Percentiles rank a stretch among this genome's conserved stretches.
These are phyloP conservation scores for Clarireedia homoeocarpa DNA, from an alignment of 2,329 filamentous ascomycete genomes.

Conservation along the genomic window DNA sequence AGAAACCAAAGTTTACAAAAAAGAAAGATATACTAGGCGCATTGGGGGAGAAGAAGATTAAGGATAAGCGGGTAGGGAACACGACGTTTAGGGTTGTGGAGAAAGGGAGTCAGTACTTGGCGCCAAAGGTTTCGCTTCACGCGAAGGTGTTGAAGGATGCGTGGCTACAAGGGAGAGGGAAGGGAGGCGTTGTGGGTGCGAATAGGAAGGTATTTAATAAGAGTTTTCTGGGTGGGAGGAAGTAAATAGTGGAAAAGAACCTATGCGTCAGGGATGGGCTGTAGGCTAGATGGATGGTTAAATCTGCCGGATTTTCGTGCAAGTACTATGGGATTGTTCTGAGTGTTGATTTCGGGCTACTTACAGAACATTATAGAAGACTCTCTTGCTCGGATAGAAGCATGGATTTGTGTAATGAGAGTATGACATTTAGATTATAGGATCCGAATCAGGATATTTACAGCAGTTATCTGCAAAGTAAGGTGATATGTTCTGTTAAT, in stretches of 20 bases:
- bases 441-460: too few species aligned
- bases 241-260: slow-evolving; percentile 1
- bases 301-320: too few species aligned
- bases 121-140: slow-evolving; percentile 22
- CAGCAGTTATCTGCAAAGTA: too few species aligned
- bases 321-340: too few species aligned
- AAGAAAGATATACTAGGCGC: slow-evolving; percentile 26
- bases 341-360: too few species aligned
- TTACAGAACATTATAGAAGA: too few species aligned
- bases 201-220: slow-evolving; percentile 20
- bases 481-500: too few species aligned
- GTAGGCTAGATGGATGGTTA: too few species aligned
- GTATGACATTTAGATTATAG: too few species aligned
- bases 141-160: slow-evolving; percentile 24
- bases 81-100: slow-evolving; percentile 27
- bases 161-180: slow-evolving; percentile 22
- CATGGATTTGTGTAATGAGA: too few species aligned
- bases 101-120: slow-evolving; percentile 14
- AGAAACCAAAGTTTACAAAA: neutral
- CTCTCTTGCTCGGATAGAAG: too few species aligned
- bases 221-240: slow-evolving; percentile 21
- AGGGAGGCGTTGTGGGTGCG: slow-evolving; percentile 12
- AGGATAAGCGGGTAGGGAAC: slow-evolving; percentile 23
- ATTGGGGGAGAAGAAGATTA: slow-evolving; percentile 22
- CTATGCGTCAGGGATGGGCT: too few species aligned